Base-by-base conservation (phyloP, 2,329 filamentous ascomycete species). In the Pseudophaeomoniella oleicola region DNA sequence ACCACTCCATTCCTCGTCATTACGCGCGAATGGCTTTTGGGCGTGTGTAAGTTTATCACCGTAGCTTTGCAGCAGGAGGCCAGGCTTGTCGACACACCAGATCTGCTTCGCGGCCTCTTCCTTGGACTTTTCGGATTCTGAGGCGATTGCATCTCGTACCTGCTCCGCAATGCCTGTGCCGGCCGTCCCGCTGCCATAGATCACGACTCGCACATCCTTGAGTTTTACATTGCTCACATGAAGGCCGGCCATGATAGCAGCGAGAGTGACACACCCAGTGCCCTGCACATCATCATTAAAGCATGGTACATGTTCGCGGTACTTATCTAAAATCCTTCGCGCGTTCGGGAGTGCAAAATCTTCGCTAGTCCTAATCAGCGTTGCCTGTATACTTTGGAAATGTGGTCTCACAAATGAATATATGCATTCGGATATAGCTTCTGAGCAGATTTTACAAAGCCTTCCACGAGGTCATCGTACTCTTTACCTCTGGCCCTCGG, bases 201-300 rank as follows among this genome's bases (percentile, higher is more conserved):
- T 60, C 1, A 92, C 69, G 39, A 90, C 66, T 18, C 78, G 70
- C 11, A 82, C 57, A 40, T 92, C 82, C 5, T 64, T 58, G 30
- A 92, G 62, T 36, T 78, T 72, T 37, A 78, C 60, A 2, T 74
- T 67, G 41, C 68, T 75, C 5, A 88, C 75, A 41, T 82, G 73
- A 5, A 87, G 62, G 0, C 73, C 85, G 0, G 84, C 75, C 63
- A 84, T 75, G 43, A 93, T 78, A 1, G 81, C 85, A 0, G 85
- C 85, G 0, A 93, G 68, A 0, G 86, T 88, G 1, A 93, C 84
- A 40, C 82, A 88, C 0, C 85, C 86, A 0, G 86, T 93, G 1
- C 85, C 86, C 55, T 93, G 85, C 0, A 93, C 77, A 53, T 93
- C 85, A 40, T 93, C 86, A 49, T 93, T 93, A 66, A 94, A 93